A percentile compares a stretch with the other conserved stretches of the same genome.
Conservation (phyloP, 2,329 filamentous ascomycete genomes). For the Hirsutella minnesotensis region DNA sequence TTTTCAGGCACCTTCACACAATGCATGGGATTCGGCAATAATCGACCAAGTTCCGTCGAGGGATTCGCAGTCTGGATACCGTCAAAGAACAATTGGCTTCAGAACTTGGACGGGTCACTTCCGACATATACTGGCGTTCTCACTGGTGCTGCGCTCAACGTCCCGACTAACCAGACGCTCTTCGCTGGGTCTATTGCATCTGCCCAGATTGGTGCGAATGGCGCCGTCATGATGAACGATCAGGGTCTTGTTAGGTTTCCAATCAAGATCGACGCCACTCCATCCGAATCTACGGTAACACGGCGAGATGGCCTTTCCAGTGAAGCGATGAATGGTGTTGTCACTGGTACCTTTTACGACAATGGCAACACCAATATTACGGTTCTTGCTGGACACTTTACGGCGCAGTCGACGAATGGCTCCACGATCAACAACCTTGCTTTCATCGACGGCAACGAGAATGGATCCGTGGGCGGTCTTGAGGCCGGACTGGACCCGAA, state of each 20-base stretch:
- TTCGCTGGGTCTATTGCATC: constrained; percentile 79
- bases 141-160: constrained; percentile 53
- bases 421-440: constrained; percentile 67
- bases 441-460: constrained; percentile 67
- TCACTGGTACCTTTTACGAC: constrained; percentile 67
- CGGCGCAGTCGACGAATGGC: constrained; percentile 54
- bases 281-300: constrained; percentile 19
- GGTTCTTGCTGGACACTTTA: constrained; percentile 79
- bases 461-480: constrained; percentile 57
- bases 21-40: constrained; percentile 56
- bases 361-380: constrained; percentile 65
- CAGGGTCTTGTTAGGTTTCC: constrained; percentile 42
- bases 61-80: constrained; percentile 91
- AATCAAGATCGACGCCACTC: constrained; percentile 37
- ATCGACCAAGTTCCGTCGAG: constrained; percentile 46
- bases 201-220: constrained; percentile 59
- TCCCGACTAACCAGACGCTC: constrained; percentile 51
- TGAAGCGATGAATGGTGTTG: constrained; percentile 50
- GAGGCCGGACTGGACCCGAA: constrained; percentile 52
- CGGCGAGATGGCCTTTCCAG: constrained; percentile 34
- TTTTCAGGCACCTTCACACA: constrained; percentile 71
- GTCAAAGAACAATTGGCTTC: constrained; percentile 74
- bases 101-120: constrained; percentile 56
- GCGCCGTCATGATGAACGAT: constrained; percentile 53
- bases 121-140: constrained; percentile 62